Base-by-base conservation (phyloP, 176 grass and related monocot genomes). In the Eleusine coracana region DNA sequence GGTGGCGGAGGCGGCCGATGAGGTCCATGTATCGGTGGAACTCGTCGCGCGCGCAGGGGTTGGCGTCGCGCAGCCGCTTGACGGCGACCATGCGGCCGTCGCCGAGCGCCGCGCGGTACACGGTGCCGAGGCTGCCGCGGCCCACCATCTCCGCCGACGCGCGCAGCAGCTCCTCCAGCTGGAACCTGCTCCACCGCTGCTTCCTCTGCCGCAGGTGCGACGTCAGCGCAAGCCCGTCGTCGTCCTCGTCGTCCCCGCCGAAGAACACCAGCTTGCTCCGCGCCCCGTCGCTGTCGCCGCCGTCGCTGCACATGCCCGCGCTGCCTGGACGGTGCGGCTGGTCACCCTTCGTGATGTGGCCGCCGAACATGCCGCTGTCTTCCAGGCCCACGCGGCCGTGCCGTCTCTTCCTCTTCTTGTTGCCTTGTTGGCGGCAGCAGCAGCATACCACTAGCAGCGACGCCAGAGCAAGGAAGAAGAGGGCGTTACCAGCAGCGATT, bases 101-200 rank as follows among this genome's bases (percentile, higher is more conserved):
- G 5, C 88, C 86, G 2, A 97, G 81, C 75, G 87, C 88, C n/a
- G 92, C 95, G 59, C 88, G 86, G 90, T 97, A 97, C 78, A 97
- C 95, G 5, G 90, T 94, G 21, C 95, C 92, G 6, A 91, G 86
- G 71, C 88, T 89, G 66, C 92, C 92, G 0, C 93, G 55, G 5
- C 95, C 95, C 12, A 97, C 92, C 86, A 97, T 94, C 88, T 97
- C 92, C 10, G 92, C 90, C 12, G 95, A 97, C 39, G 95, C 95
- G 52, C 95, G 88, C 48, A 94, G 87, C 61, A 97, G 80, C 84
- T 97, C 92, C 75, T 97, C 95, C 48, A 97, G 88, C 82, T 89
- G 88, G 76, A 94, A 94, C 80, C 89, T 75, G 41, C 55, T 87
- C 42, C 80, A 79, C 68, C 74, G 68, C 86, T 23, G 56, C 50